A percentile compares a stretch with the other conserved stretches of the same genome.
phyloP scores from a whole-genome alignment of 306 rosid genomes.

The Prunus mira region DNA sequence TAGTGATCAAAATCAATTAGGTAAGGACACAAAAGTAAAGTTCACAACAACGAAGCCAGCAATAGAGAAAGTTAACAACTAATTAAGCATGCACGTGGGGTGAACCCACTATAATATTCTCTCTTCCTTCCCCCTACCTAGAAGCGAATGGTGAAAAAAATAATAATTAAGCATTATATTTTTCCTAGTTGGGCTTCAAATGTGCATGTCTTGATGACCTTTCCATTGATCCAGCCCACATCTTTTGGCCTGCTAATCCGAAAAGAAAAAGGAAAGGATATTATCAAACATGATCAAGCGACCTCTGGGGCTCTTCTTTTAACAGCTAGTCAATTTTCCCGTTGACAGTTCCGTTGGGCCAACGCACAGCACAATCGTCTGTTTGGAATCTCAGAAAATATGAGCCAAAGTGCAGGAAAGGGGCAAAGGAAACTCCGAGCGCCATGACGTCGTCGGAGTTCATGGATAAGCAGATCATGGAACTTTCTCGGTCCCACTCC shows the following conservation, averaged over 20 bases:
- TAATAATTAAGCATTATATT: no score
- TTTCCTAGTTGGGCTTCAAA: no score
- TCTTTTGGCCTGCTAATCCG: background rate
- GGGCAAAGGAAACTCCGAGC: background rate
- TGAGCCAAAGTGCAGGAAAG: background rate
- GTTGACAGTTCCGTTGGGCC: background rate
- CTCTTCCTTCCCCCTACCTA: no score
- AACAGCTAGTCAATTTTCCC: background rate
- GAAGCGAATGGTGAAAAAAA: no score
- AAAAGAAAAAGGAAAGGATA: background rate
- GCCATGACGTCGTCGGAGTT: conserved; percentile 31
- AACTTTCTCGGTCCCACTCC: conserved; percentile 36
- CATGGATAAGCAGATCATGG: conserved; percentile 39
- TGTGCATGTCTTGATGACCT: no score
- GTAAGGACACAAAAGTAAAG: no score
- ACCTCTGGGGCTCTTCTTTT: conserved; percentile 4
- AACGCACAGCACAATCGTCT: background rate
- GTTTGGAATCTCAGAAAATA: conserved; percentile 11
- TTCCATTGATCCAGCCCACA: no score
- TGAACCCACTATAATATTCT: no score
- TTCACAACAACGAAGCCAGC: no score
- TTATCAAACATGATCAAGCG: background rate
- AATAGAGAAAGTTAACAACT: no score
- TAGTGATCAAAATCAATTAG: no score
- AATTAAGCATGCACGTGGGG: no score